Evolutionary conservation across 768 basidiomycete species (phyloP).

Genomic region (Hysterangium stoloniferum): DNA sequence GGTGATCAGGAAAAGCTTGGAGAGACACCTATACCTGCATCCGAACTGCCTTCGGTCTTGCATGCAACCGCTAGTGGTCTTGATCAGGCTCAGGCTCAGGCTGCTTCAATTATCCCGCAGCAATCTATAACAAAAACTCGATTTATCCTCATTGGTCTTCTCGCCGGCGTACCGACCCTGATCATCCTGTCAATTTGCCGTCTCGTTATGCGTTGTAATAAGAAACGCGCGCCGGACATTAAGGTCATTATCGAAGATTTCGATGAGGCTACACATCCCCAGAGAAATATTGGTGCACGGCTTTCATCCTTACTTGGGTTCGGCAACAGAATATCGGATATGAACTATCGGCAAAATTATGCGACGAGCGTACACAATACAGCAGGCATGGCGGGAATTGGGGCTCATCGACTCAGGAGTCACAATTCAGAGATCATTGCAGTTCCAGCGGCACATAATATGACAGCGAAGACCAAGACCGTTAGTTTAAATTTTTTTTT

Average conservation of each 20-base stretch:
- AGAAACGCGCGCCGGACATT: neutral
- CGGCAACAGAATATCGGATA: too few relatives aligned
- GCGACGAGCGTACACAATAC: constrained; percentile 1
- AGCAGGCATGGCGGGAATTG: neutral
- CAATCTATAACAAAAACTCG: neutral
- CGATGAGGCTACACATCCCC: neutral
- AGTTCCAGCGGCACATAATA: too few relatives aligned
- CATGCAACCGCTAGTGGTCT: too few relatives aligned
- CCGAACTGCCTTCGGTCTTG: too few relatives aligned
- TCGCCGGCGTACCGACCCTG: neutral
- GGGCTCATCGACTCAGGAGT: neutral
- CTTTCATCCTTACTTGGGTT: neutral
- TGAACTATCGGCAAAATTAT: neutral
- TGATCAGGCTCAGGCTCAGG: neutral
- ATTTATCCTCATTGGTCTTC: neutral
- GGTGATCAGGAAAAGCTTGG: too few relatives aligned
- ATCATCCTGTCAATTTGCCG: neutral
- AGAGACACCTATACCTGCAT: too few relatives aligned
- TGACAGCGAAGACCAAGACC: too few relatives aligned
- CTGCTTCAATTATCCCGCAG: neutral
- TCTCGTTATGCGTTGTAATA: neutral
- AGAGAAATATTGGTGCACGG: neutral
- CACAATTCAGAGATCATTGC: neutral
- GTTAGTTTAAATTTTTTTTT: neutral
- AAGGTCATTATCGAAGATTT: neutral